Conservation (phyloP, 768 basidiomycete genomes). For the Hygrocybe coccinea region DNA sequence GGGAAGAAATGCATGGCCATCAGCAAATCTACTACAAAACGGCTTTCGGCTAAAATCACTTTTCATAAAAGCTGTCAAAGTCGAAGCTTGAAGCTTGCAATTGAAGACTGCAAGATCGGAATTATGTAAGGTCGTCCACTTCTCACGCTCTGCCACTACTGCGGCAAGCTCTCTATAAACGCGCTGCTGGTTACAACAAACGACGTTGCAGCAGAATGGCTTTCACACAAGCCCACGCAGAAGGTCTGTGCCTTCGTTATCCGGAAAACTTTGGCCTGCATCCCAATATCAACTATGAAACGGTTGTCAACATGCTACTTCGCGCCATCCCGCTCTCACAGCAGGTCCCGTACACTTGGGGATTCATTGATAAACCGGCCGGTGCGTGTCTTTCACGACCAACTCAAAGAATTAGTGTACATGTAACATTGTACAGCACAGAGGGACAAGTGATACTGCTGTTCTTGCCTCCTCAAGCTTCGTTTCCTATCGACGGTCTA, state of each 20-base stretch:
- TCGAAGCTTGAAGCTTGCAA: too few relatives aligned
- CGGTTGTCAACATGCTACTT: slow-evolving; percentile 54
- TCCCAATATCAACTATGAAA: slow-evolving; percentile 49
- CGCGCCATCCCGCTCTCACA: slow-evolving; percentile 55
- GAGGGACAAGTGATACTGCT: slow-evolving; percentile 67
- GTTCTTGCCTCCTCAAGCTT: slow-evolving; percentile 52
- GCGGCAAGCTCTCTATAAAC: too few relatives aligned
- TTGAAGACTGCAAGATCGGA: too few relatives aligned
- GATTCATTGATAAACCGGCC: slow-evolving; percentile 71
- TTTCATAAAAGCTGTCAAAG: too few relatives aligned
- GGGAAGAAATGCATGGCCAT: too few relatives aligned
- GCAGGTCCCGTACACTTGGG: slow-evolving; percentile 62
- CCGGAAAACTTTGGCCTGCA: slow-evolving; percentile 63
- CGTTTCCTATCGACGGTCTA: slow-evolving; percentile 73
- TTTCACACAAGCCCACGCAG: slow-evolving; percentile 46
- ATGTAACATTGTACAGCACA: slow-evolving; percentile 18
- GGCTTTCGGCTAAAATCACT: too few relatives aligned
- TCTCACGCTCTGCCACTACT: too few relatives aligned
- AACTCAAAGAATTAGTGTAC: background rate
- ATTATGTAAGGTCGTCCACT: too few relatives aligned
- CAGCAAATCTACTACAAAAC: too few relatives aligned
- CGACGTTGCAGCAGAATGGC: slow-evolving; percentile 2
- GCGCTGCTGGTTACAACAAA: too few relatives aligned
- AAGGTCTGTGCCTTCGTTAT: slow-evolving; percentile 64
- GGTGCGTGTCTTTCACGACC: slow-evolving; percentile 40